These are phyloP conservation scores for Salmacisia buchloeana DNA, from an alignment of 1,284 basidiomycete species.

Conservation along the genomic window DNA sequence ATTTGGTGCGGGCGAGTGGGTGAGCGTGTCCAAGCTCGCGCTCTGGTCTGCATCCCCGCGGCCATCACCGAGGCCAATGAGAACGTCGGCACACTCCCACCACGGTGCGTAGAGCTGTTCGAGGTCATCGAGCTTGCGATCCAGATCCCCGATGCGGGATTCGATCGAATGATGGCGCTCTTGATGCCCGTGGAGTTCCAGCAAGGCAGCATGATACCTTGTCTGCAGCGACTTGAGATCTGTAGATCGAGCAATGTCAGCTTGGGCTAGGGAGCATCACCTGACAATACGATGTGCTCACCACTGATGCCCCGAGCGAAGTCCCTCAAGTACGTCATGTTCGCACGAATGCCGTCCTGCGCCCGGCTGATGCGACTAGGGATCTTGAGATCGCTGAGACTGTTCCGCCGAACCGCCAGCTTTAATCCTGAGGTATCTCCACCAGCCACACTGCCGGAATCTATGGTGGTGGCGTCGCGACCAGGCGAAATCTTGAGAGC, in stretches of 20 bases:
- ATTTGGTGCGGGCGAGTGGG: constrained; percentile 21
- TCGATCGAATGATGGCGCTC: neutral
- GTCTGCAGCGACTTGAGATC: constrained; percentile 30
- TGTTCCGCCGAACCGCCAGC: constrained; percentile 22
- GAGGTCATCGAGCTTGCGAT: constrained; percentile 12
- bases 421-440: neutral
- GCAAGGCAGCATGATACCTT: constrained; percentile 15
- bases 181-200: constrained; percentile 12
- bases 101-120: constrained; percentile 14
- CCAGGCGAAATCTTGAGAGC: too few relatives aligned
- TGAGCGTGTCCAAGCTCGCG: constrained; percentile 24
- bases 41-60: constrained; percentile 23
- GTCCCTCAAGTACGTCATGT: constrained; percentile 31
- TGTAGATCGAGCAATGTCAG: neutral
- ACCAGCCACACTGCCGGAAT: neutral
- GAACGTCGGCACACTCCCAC: constrained; percentile 38
- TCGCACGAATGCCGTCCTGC: constrained; percentile 27
- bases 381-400: constrained; percentile 35
- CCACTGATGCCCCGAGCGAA: constrained; percentile 34
- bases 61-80: constrained; percentile 33
- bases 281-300: neutral
- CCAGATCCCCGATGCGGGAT: constrained; percentile 9
- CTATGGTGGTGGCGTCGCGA: too few relatives aligned
- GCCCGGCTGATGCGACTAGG: constrained; percentile 35
- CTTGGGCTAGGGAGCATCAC: neutral